phyloP scores from a whole-genome alignment of 108 stramenopile genomes.

The Cyclotella kingstonii region DNA sequence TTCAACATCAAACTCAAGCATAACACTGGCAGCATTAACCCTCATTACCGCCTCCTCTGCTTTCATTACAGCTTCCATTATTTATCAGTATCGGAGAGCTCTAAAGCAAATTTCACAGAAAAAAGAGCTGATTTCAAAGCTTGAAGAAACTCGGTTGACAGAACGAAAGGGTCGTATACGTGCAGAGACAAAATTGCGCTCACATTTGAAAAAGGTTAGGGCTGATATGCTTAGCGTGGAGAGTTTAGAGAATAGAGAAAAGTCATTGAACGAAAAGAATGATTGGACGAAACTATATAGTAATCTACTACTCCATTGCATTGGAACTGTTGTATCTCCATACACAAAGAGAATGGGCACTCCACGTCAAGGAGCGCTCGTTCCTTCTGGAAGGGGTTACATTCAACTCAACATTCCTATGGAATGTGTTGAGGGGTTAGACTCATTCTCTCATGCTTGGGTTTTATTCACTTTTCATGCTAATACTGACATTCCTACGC shows the following conservation, averaged over 20 bases:
- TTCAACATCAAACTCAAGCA: not conserved
- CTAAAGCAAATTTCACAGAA: not conserved
- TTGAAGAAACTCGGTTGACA: conserved; percentile 56
- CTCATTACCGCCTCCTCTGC: conserved; percentile 8
- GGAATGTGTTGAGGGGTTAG: conserved; percentile 70
- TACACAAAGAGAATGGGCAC: conserved; percentile 87
- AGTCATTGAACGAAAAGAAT: not conserved
- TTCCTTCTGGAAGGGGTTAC: conserved; percentile 62
- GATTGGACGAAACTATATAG: not conserved
- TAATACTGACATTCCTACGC: conserved; percentile 78
- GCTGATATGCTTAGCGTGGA: not conserved
- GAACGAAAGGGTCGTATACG: conserved; percentile 80
- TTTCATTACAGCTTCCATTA: conserved; percentile 12
- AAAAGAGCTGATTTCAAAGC: conserved; percentile 22
- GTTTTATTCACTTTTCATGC: conserved; percentile 94
- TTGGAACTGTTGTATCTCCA: conserved; percentile 72
- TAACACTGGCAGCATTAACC: not conserved
- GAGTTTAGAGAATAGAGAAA: conserved; percentile 1
- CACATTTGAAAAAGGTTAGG: conserved; percentile 40
- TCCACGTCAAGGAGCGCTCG: conserved; percentile 79
- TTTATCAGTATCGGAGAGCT: not conserved
- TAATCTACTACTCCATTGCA: conserved; percentile 46
- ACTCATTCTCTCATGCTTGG: conserved; percentile 89
- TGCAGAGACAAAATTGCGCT: conserved; percentile 76
- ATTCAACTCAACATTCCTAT: conserved; percentile 58